Percentiles rank a stretch among this genome's conserved stretches.
phyloP scores from a whole-genome alignment of 345 rosid genomes.

The Mallotus nudiflorus region DNA sequence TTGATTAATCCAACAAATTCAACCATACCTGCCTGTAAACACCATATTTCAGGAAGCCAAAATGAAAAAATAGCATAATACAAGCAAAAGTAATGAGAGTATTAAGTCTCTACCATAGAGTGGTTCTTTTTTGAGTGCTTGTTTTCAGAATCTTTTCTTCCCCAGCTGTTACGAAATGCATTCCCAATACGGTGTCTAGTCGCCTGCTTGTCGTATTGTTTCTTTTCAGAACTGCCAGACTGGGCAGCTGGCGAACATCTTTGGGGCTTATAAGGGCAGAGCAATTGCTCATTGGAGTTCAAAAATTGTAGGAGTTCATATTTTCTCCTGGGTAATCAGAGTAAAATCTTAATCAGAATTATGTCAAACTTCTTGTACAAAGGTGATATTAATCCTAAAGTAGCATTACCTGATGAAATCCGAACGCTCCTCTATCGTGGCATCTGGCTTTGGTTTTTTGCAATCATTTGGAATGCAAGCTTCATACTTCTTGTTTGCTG shows the following conservation, averaged over 20 bases:
- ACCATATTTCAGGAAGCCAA: slow-evolving; percentile 13
- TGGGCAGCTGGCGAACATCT: slow-evolving; percentile 38
- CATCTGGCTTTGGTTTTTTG: slow-evolving; percentile 76
- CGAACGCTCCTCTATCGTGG: slow-evolving; percentile 69
- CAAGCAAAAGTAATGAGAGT: slow-evolving; percentile 11
- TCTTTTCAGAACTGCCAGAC: slow-evolving; percentile 45
- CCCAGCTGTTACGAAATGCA: slow-evolving; percentile 91
- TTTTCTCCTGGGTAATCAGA: slow-evolving; percentile 60
- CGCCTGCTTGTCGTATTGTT: slow-evolving; percentile 45
- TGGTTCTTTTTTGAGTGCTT: slow-evolving; percentile 65
- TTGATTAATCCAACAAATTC: slow-evolving; percentile 93
- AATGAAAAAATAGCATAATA: not conserved
- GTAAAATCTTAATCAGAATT: slow-evolving; percentile 12
- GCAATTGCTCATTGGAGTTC: slow-evolving; percentile 34
- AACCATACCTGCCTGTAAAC: slow-evolving; percentile 88
- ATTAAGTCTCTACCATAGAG: slow-evolving; percentile 57
- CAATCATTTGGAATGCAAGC: slow-evolving; percentile 58
- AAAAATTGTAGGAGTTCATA: slow-evolving; percentile 77
- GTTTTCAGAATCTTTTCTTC: slow-evolving; percentile 63
- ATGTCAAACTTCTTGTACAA: not conserved
- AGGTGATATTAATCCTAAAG: not conserved
- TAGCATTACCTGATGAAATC: slow-evolving; percentile 70
- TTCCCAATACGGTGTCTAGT: slow-evolving; percentile 68
- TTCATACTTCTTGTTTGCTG: slow-evolving; percentile 72
- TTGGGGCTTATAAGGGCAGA: slow-evolving; percentile 43